These are phyloP conservation scores for Tausonia pullulans DNA, from an alignment of 1,284 basidiomycete species.

Conservation along the genomic window DNA sequence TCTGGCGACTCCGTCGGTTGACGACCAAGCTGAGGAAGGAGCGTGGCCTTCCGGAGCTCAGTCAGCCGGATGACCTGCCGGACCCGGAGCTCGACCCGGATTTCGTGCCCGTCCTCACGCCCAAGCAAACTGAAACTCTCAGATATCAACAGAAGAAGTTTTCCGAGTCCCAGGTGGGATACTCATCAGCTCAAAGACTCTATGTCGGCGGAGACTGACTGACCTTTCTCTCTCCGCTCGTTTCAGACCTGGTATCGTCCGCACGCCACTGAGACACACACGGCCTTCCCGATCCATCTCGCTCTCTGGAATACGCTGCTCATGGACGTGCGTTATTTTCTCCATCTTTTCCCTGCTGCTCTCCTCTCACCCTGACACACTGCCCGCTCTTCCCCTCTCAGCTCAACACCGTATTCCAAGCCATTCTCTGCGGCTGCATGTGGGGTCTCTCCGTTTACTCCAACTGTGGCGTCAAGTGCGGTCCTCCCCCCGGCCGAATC, in stretches of 20 bases:
- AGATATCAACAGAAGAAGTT: constrained; percentile 44
- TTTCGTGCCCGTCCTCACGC: constrained; percentile 56
- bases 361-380: neutral
- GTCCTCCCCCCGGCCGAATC: constrained; percentile 9
- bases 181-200: neutral
- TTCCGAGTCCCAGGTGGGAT: constrained; percentile 28
- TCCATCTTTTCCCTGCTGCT: constrained; percentile 39
- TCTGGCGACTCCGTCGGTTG: constrained; percentile 58
- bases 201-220: neutral
- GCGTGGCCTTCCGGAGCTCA: constrained; percentile 51
- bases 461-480: constrained; percentile 15
- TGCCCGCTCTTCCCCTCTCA: constrained; percentile 19
- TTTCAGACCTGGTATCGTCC: constrained; percentile 73
- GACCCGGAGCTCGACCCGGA: constrained; percentile 62
- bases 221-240: neutral
- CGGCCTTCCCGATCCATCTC: constrained; percentile 51
- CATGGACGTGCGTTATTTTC: constrained; percentile 69
- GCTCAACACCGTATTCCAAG: constrained; percentile 29
- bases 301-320: constrained; percentile 29
- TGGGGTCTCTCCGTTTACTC: constrained; percentile 54
- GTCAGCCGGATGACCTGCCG: constrained; percentile 60
- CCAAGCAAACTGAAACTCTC: constrained; percentile 56
- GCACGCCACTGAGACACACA: constrained; percentile 69
- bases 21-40: constrained; percentile 47
- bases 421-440: constrained; percentile 65